Evolutionary conservation across 2,329 filamentous ascomycete genomes (phyloP).

Genomic region (Clonostachys byssicola): DNA sequence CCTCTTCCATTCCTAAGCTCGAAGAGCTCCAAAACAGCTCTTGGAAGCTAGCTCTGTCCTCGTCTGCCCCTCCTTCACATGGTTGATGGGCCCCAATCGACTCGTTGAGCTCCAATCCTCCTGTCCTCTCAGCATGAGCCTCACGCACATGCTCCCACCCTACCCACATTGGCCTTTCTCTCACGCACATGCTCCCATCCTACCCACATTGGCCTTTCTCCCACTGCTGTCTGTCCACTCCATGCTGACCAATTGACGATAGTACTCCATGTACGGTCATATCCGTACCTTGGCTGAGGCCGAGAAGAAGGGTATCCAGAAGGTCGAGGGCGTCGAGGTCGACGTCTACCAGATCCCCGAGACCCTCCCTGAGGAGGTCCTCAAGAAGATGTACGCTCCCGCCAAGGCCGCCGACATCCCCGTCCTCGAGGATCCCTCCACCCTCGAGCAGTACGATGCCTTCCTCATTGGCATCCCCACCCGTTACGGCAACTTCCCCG

Average conservation of each 20-base stretch:
- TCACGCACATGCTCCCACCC: not conserved
- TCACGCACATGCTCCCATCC: not conserved
- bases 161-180: not conserved
- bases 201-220: not conserved
- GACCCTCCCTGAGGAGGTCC: conserved; percentile 80
- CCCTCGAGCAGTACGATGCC: conserved; percentile 74
- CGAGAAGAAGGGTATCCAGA: conserved; percentile 85
- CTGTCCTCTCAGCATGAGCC: not conserved
- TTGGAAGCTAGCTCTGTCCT: too few species aligned
- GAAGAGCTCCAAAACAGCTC: too few species aligned
- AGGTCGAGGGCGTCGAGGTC: conserved; percentile 69
- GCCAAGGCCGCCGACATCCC: conserved; percentile 66
- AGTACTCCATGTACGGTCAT: conserved; percentile 97
- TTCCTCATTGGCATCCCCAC: conserved; percentile 95
- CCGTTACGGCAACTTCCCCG: conserved; percentile 94
- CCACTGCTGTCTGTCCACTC: not conserved
- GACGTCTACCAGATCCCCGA: conserved; percentile 86
- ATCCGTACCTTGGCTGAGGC: conserved; percentile 80
- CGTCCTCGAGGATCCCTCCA: conserved; percentile 50
- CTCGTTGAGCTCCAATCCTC: not conserved
- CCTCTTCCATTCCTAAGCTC: too few species aligned
- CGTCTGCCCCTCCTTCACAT: too few species aligned
- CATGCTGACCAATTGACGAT: not conserved
- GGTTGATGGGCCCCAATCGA: not conserved
- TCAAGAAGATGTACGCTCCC: conserved; percentile 88